Evolutionary conservation across 2,329 filamentous ascomycete genomes (phyloP).

Genomic region (Colletotrichum sp.): DNA sequence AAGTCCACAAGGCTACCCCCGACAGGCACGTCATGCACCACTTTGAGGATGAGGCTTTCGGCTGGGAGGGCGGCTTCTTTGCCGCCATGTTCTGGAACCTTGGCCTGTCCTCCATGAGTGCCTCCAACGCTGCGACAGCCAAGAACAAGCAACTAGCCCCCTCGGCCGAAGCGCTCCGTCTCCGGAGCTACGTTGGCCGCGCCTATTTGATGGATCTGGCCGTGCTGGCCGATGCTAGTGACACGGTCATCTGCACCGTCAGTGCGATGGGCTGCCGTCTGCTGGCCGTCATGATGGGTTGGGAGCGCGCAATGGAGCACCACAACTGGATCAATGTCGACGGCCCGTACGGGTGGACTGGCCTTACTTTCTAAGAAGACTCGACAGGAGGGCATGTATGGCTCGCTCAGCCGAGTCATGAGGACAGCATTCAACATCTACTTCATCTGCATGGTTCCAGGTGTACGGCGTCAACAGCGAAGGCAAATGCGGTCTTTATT

Average conservation of each 20-base stretch:
- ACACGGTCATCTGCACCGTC: constrained; percentile 78
- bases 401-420: constrained; percentile 1
- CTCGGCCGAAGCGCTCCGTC: constrained; percentile 61
- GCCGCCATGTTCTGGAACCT: constrained; percentile 81
- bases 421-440: background rate
- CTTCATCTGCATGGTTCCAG: constrained; percentile 6
- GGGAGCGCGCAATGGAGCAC: constrained; percentile 68
- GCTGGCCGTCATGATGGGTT: constrained; percentile 86
- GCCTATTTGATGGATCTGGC: constrained; percentile 83
- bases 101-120: constrained; percentile 53
- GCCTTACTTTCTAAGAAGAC: constrained; percentile 30
- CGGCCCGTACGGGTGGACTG: constrained; percentile 68
- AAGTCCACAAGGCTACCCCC: constrained; percentile 42
- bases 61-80: constrained; percentile 91
- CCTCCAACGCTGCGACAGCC: constrained; percentile 36
- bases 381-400: background rate
- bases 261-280: constrained; percentile 76
- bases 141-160: constrained; percentile 37
- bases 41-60: constrained; percentile 77
- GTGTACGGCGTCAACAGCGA: constrained; percentile 14
- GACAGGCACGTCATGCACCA: constrained; percentile 61
- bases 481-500: background rate
- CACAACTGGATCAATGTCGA: constrained; percentile 82
- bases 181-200: constrained; percentile 78
- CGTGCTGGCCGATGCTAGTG: constrained; percentile 71